phyloP scores from a whole-genome alignment of 2,329 filamentous ascomycete species.

The Davidsoniella neocaledoniae region DNA sequence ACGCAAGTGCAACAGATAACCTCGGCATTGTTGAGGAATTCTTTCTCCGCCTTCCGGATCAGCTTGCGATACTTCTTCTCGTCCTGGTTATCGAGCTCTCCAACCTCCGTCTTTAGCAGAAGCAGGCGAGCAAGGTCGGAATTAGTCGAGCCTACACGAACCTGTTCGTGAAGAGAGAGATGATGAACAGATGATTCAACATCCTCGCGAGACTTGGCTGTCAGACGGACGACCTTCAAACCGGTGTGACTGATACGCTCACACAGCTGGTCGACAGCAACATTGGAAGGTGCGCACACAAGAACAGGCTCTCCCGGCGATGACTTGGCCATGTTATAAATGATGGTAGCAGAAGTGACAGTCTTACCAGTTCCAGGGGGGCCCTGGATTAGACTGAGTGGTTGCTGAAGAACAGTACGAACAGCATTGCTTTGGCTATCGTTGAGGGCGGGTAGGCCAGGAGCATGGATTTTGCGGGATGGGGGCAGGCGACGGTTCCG shows the following conservation, averaged over 20 bases:
- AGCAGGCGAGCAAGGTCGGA: constrained; percentile 83
- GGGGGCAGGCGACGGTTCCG: constrained; percentile 55
- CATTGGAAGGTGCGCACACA: constrained; percentile 94
- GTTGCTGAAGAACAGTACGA: constrained; percentile 84
- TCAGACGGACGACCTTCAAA: constrained; percentile 90
- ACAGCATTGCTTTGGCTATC: constrained; percentile 92
- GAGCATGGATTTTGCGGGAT: constrained; percentile 93
- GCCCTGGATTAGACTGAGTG: constrained; percentile 88
- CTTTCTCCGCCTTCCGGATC: constrained; percentile 81
- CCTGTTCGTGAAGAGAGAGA: constrained; percentile 87
- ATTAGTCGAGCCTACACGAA: constrained; percentile 93
- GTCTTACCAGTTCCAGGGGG: constrained; percentile 97
- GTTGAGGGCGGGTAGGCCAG: constrained; percentile 86
- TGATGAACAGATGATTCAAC: constrained; percentile 97
- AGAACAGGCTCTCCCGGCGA: constrained; percentile 76
- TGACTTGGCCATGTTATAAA: constrained; percentile 91
- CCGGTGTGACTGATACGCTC: constrained; percentile 91
- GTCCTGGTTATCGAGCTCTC: constrained; percentile 84
- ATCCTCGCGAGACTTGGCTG: constrained; percentile 96
- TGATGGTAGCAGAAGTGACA: constrained; percentile 94
- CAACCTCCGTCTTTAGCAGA: constrained; percentile 78
- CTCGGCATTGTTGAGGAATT: constrained; percentile 88
- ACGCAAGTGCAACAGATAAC: constrained; percentile 99
- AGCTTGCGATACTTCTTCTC: constrained; percentile 98
- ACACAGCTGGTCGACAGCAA: constrained; percentile 93